Percentiles rank a stretch among this genome's conserved stretches.
Evolutionary conservation across 768 basidiomycete genomes (phyloP).

Genomic region (Sistotremastrum niveocremeum): DNA sequence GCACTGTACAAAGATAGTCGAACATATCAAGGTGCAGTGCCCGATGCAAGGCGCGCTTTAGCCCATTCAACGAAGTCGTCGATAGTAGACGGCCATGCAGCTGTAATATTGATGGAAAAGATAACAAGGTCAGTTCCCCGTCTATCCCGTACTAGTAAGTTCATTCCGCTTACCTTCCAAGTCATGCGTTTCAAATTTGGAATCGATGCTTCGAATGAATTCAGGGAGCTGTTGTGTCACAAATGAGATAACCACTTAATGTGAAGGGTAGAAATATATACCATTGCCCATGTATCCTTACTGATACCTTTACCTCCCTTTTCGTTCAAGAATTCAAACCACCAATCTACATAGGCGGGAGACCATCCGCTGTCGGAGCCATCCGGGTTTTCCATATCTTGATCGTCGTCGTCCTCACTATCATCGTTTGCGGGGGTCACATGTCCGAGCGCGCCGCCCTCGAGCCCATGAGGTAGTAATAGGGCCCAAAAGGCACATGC

Average conservation of each 20-base stretch:
- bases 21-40: no score
- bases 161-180: conserved; percentile 41
- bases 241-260: background rate
- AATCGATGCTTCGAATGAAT: conserved; percentile 64
- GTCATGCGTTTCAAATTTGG: conserved; percentile 60
- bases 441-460: conserved; percentile 49
- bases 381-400: conserved; percentile 22
- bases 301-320: conserved; percentile 66
- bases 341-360: conserved; percentile 48
- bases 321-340: conserved; percentile 63
- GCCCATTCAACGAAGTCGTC: conserved; percentile 73
- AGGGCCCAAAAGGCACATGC: conserved; percentile 69
- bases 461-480: conserved; percentile 59
- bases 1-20: no score
- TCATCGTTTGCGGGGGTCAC: conserved; percentile 15
- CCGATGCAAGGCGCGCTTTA: conserved; percentile 14
- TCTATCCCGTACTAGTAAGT: background rate
- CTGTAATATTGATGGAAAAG: conserved; percentile 22
- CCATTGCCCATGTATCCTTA: conserved; percentile 86
- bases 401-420: conserved; percentile 34
- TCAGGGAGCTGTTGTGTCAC: conserved; percentile 47
- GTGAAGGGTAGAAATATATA: conserved; percentile 19
- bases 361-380: conserved; percentile 41
- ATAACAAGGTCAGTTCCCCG: conserved; percentile 6
- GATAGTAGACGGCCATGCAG: conserved; percentile 78